Percentiles rank a stretch among this genome's conserved stretches.
phyloP scores from a whole-genome alignment of 257 asterid species.

The Nicotiana tabacum region DNA sequence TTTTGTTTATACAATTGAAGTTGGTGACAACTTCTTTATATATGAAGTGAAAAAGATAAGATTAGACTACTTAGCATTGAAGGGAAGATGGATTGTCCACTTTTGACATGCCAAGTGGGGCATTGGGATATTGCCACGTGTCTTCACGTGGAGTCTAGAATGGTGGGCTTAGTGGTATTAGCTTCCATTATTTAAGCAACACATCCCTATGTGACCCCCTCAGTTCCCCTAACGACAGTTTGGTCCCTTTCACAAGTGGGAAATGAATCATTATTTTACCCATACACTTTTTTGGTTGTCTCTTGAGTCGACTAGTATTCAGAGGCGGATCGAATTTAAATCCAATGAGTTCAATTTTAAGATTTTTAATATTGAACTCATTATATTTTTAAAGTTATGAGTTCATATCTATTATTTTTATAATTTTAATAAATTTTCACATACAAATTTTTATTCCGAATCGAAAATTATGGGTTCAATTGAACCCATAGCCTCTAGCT shows the following conservation, averaged over 20 bases:
- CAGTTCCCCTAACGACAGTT: not conserved
- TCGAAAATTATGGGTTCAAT: too few species aligned
- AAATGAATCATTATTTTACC: not conserved
- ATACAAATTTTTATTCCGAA: too few species aligned
- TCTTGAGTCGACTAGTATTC: not conserved
- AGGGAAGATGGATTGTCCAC: constrained; percentile 16
- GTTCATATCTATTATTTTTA: too few species aligned
- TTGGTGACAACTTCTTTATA: constrained; percentile 21
- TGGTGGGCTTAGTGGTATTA: constrained; percentile 6
- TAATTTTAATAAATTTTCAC: too few species aligned
- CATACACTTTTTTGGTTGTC: not conserved
- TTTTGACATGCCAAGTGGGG: constrained; percentile 9
- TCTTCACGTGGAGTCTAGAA: constrained; percentile 20
- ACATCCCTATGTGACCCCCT: not conserved
- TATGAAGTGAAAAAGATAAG: constrained; percentile 23
- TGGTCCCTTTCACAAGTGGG: not conserved
- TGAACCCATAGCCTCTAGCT: too few species aligned
- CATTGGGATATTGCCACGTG: constrained; percentile 24
- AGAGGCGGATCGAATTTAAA: too few species aligned
- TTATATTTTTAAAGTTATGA: too few species aligned
- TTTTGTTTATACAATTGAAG: not conserved
- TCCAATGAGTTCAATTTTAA: too few species aligned
- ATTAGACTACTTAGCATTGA: constrained; percentile 9
- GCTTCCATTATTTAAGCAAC: not conserved
- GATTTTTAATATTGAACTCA: too few species aligned